Evolutionary conservation across 495 filamentous ascomycete species (phyloP), one percentile per base, ranked within the genome.

Genomic region (Aspergillus kassunensis): DNA sequence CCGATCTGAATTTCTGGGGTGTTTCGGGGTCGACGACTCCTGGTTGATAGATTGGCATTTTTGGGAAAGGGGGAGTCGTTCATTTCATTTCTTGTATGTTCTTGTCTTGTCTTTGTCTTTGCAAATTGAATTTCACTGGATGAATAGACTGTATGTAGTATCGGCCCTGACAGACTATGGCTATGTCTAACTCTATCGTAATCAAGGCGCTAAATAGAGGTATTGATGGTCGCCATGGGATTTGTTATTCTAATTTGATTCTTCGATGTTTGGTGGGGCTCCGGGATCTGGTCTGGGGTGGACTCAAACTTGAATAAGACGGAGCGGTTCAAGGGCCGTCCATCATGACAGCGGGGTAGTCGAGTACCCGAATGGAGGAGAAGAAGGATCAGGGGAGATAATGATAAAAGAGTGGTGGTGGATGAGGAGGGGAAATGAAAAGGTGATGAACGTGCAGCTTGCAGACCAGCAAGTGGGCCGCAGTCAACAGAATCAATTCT

Each of bases 1-100:
- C 55, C 30, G 37, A 59, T 44, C 40, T 61, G 35, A 25, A n/a
- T n/a, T n/a, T n/a, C n/a, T 51, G 35, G 58, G 65, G 53, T n/a
- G n/a, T n/a, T n/a, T n/a, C n/a, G n/a, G n/a, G n/a, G n/a, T n/a
- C n/a, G n/a, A n/a, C n/a, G n/a, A n/a, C n/a, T n/a, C n/a, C n/a
- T n/a, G n/a, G n/a, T n/a, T n/a, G n/a, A n/a, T n/a, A n/a, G n/a
- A n/a, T n/a, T n/a, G n/a, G 41, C 41, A 44, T 44, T 44, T 30
- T 12, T 31, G 34, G 10, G 34, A n/a, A n/a, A n/a, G n/a, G n/a
- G n/a, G n/a, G n/a, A n/a, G n/a, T n/a, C n/a, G n/a, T n/a, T n/a
- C n/a, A n/a, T 33, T 11, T 33, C 25, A 15, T 34, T 45, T 44
- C 27, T 29, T 29, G n/a, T n/a, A n/a, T n/a, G n/a, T n/a, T n/a